Base-by-base conservation (phyloP, 306 rosid species). In the Casuarina cunninghamiana region DNA sequence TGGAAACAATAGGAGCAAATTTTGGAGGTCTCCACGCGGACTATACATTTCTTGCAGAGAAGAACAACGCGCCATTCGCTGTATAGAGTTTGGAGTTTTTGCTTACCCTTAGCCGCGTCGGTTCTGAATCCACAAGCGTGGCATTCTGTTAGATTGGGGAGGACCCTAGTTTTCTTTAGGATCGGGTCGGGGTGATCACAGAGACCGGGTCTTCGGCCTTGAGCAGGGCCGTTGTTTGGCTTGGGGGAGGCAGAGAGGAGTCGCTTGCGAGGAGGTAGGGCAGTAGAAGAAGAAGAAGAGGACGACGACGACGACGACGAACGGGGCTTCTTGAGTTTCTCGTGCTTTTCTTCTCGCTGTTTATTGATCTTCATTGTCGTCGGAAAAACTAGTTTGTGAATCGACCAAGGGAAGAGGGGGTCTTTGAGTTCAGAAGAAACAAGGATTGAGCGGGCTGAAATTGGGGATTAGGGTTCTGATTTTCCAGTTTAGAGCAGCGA, bases 51-150 rank as follows among this genome's bases (percentile, higher is more conserved):
- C 32, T 74, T 90, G 69, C 97, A 90, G 45, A 93, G 88, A 54
- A 93, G 93, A 83, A 93, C 93, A 35, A 93, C 71, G 11, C 96
- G 92, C 96, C 97, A 90, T 73, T 93, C 92, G 77, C 97, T 93
- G 84, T 82, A 86, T 41, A 93, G 89, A 61, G 84, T 62, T 37
- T 84, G 88, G 50, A 93, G 96, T 43, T 63, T 80, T 51, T 80
- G 87, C 80, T 83, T 88, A 77, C 92, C 89, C 26, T 84, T 82
- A 79, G 85, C 83, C 12, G 82, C 72, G 74, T 90, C 97, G 41
- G 84, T 72, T 42, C 91, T 81, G 79, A 86, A 83, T 10, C 90
- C 89, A 74, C 97, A 92, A 8, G 88, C 83, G 54, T 92, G 96
- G 44, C 97, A 92, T 77, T 92, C 91, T 3, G 85, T 83, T 26